phyloP scores from a whole-genome alignment of 805 yeast species.

The Saccharomycopsis fermentans region DNA sequence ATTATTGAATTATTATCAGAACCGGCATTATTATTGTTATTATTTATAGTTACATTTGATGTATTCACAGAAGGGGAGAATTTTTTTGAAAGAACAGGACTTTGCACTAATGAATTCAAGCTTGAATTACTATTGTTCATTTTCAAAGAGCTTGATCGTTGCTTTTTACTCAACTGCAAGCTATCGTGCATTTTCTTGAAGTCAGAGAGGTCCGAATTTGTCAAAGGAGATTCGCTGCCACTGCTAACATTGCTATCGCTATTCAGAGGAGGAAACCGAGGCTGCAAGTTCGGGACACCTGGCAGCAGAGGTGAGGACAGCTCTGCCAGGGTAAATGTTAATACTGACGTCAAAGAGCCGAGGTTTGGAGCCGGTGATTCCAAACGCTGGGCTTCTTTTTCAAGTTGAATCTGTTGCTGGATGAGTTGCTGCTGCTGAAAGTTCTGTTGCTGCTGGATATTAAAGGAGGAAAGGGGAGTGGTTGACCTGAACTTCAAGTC shows the following conservation, averaged over 20 bases:
- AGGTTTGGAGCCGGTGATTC: background rate
- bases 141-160: conserved; percentile 2
- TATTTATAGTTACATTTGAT: conserved; percentile 6
- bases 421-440: background rate
- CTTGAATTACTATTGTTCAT: background rate
- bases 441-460: background rate
- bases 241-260: background rate
- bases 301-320: background rate
- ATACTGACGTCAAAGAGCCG: background rate
- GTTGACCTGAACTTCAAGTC: conserved; percentile 5
- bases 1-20: conserved; percentile 1
- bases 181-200: conserved; percentile 13
- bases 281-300: background rate
- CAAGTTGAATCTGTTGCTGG: background rate
- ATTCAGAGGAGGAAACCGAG: background rate
- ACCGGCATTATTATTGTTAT: background rate
- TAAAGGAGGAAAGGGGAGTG: background rate
- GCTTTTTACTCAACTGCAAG: conserved; percentile 6
- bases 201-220: conserved; percentile 9
- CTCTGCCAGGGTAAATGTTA: background rate
- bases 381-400: background rate
- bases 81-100: conserved; percentile 1
- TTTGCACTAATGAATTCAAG: conserved; percentile 8
- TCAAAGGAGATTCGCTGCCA: background rate
- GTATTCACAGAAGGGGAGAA: conserved; percentile 2